Conservation (phyloP, 2,329 filamentous ascomycete species). For the Keithomyces neogunnii region DNA sequence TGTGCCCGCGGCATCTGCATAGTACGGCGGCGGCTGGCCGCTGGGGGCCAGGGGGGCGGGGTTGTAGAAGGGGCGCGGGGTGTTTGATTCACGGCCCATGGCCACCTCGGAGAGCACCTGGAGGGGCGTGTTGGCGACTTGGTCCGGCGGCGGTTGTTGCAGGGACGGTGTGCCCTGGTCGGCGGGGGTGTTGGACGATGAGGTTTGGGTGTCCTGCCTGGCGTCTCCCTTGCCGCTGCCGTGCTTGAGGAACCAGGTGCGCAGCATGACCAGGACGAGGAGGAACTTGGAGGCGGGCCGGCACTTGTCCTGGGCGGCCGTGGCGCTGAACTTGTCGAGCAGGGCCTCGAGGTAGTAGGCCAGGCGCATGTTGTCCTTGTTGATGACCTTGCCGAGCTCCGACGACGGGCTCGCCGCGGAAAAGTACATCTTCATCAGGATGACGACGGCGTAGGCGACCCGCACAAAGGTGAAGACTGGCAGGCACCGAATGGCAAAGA, state of each 20-base stretch:
- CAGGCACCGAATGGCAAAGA: conserved; percentile 50
- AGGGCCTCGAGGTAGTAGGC: conserved; percentile 61
- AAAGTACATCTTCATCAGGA: conserved; percentile 67
- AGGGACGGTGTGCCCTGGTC: conserved; percentile 8
- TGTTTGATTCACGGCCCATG: conserved; percentile 29
- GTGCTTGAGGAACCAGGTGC: conserved; percentile 57
- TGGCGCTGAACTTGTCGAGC: conserved; percentile 56
- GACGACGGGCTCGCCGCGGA: conserved; percentile 54
- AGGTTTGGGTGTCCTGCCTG: neutral
- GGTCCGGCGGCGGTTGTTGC: neutral
- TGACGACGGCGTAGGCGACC: conserved; percentile 62
- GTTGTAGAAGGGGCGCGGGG: conserved; percentile 12
- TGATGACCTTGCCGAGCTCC: conserved; percentile 62
- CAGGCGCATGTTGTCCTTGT: conserved; percentile 57
- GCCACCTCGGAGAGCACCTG: conserved; percentile 50
- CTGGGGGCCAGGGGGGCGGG: conserved; percentile 11
- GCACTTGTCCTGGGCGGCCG: conserved; percentile 55
- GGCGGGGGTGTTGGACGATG: conserved; percentile 2
- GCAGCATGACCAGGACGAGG: conserved; percentile 61
- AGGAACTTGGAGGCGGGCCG: conserved; percentile 62
- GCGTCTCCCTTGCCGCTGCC: conserved; percentile 24
- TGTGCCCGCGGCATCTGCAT: neutral
- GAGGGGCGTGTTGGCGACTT: conserved; percentile 41
- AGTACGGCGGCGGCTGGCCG: conserved; percentile 22
- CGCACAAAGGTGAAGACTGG: conserved; percentile 66